phyloP scores from a whole-genome alignment of 2,329 filamentous ascomycete species.

The Fusarium lyarnte region DNA sequence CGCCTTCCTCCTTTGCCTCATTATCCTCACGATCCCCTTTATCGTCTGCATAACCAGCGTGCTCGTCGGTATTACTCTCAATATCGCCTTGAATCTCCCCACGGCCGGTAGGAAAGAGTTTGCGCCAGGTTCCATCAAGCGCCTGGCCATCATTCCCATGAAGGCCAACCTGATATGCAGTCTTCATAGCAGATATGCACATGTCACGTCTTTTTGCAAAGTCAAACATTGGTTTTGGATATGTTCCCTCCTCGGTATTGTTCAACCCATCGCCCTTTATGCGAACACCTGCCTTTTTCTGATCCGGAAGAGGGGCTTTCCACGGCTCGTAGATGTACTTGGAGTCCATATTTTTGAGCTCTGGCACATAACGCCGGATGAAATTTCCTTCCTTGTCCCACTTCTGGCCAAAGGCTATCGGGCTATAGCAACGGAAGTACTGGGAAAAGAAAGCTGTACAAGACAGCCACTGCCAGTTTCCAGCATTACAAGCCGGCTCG shows the following conservation, averaged over 20 bases:
- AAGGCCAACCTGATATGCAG: constrained; percentile 71
- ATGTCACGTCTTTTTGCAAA: constrained; percentile 69
- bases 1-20: constrained; percentile 18
- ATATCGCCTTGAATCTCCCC: constrained; percentile 54
- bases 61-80: constrained; percentile 47
- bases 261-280: constrained; percentile 64
- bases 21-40: constrained; percentile 39
- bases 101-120: constrained; percentile 53
- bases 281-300: constrained; percentile 73
- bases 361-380: constrained; percentile 73
- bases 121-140: constrained; percentile 66
- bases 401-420: constrained; percentile 77
- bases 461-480: constrained; percentile 82
- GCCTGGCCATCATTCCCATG: constrained; percentile 71
- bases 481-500: constrained; percentile 76
- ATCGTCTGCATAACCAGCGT: constrained; percentile 45
- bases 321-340: constrained; percentile 85
- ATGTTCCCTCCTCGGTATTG: constrained; percentile 58
- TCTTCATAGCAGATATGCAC: constrained; percentile 76
- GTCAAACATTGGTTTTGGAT: constrained; percentile 83
- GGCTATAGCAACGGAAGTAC: constrained; percentile 76
- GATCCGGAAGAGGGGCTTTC: constrained; percentile 74
- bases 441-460: constrained; percentile 80
- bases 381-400: constrained; percentile 77
- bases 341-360: constrained; percentile 67